Percentiles rank a stretch among this genome's conserved stretches.
phyloP scores from a whole-genome alignment of 164 flowering plant genomes.

The Akebia trifoliata region DNA sequence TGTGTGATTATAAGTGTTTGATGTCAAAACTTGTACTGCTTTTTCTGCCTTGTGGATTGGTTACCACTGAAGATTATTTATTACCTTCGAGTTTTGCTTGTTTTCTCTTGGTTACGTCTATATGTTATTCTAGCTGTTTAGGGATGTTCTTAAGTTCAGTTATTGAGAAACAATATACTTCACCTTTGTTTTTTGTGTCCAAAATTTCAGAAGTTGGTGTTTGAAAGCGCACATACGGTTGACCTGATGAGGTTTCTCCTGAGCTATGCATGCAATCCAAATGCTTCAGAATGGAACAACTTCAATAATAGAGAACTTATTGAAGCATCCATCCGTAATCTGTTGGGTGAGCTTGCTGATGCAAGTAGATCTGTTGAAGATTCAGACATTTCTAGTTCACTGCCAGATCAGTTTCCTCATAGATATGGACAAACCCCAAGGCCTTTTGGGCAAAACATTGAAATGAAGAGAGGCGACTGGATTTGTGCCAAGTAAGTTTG shows the following conservation, averaged over 20 bases:
- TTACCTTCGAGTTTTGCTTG: no score
- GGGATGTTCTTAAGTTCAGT: background rate
- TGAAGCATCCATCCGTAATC: slow-evolving; percentile 63
- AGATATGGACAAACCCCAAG: slow-evolving; percentile 31
- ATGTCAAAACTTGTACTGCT: no score
- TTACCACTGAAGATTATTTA: no score
- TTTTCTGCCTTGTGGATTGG: no score
- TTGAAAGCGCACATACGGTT: slow-evolving; percentile 42
- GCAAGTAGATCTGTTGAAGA: slow-evolving; percentile 19
- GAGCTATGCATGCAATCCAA: slow-evolving; percentile 50
- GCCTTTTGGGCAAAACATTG: slow-evolving; percentile 41
- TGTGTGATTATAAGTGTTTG: no score
- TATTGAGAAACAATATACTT: no score
- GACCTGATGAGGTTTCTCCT: slow-evolving; percentile 76
- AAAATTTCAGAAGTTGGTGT: slow-evolving; percentile 38
- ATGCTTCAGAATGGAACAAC: slow-evolving; percentile 26
- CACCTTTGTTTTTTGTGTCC: background rate
- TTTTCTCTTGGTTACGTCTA: no score
- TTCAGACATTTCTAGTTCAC: slow-evolving; percentile 25
- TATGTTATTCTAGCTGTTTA: background rate
- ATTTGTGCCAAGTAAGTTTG: slow-evolving; percentile 61
- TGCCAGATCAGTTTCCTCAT: slow-evolving; percentile 33
- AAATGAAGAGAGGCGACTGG: slow-evolving; percentile 91
- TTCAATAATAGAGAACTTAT: slow-evolving; percentile 36
- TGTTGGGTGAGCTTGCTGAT: slow-evolving; percentile 53